phyloP scores from a whole-genome alignment of 1,284 basidiomycete species.

The Tranzscheliella williamsii region DNA sequence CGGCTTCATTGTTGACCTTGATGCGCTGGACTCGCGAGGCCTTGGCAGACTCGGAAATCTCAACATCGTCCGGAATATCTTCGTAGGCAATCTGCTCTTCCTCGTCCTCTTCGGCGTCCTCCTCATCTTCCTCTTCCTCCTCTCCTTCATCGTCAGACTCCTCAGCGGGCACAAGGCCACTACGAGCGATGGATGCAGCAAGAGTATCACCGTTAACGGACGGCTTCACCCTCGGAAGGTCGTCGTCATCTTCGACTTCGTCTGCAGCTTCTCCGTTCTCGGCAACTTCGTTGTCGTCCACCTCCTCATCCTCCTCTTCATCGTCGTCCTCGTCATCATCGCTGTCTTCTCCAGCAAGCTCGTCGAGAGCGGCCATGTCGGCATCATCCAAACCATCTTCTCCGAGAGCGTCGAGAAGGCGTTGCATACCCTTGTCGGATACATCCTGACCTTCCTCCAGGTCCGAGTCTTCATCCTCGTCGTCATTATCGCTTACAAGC shows the following conservation, averaged over 20 bases:
- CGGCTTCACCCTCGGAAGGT: constrained; percentile 22
- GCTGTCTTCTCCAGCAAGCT: constrained; percentile 25
- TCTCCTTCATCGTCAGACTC: constrained; percentile 43
- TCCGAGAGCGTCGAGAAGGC: constrained; percentile 54
- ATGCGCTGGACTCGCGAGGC: constrained; percentile 48
- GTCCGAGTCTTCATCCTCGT: constrained; percentile 36
- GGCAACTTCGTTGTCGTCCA: constrained; percentile 15
- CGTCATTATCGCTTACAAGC: constrained; percentile 16
- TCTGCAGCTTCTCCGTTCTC: constrained; percentile 14
- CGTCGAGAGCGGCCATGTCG: constrained; percentile 47
- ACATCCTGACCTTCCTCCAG: constrained; percentile 55
- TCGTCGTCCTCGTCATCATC: constrained; percentile 33
- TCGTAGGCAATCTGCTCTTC: constrained; percentile 37
- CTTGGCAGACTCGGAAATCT: constrained; percentile 39
- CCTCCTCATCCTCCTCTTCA: constrained; percentile 24
- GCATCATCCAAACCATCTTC: constrained; percentile 53
- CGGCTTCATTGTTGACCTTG: constrained; percentile 55
- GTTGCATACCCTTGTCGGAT: constrained; percentile 50
- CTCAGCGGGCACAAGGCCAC: constrained; percentile 40
- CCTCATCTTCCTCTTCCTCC: constrained; percentile 33
- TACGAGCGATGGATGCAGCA: constrained; percentile 53
- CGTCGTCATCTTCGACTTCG: constrained; percentile 18
- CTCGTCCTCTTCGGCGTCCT: constrained; percentile 33
- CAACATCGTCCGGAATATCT: constrained; percentile 45
- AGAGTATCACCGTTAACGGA: constrained; percentile 51